These are phyloP conservation scores for Rauvolfia tetraphylla DNA, from an alignment of 257 asterid genomes.

Conservation along the genomic window DNA sequence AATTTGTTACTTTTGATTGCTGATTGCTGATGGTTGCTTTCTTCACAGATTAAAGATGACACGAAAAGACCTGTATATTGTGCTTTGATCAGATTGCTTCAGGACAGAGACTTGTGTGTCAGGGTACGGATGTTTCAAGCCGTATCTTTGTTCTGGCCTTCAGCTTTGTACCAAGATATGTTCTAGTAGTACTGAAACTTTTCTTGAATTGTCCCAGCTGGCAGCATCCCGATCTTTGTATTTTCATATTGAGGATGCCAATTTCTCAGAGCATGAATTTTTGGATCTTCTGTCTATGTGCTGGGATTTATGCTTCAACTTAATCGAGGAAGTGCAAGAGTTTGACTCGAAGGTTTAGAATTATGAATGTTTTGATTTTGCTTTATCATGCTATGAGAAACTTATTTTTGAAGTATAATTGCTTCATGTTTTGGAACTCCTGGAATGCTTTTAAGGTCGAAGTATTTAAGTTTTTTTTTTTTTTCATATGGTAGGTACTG, in stretches of 20 bases:
- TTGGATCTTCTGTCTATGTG: conserved; percentile 77
- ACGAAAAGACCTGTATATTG: conserved; percentile 86
- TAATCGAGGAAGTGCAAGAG: conserved; percentile 89
- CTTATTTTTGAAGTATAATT: background rate
- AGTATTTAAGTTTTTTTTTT: background rate
- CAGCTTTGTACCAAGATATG: background rate
- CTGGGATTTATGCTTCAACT: conserved; percentile 86
- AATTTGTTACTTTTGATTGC: background rate
- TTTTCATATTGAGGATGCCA: conserved; percentile 93
- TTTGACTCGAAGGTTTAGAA: conserved; percentile 84
- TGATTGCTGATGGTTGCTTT: conserved; percentile 10
- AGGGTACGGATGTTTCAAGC: conserved; percentile 48
- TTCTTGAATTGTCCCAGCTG: conserved; percentile 52
- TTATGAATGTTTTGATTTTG: background rate
- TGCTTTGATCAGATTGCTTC: conserved; percentile 87
- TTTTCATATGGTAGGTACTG: background rate
- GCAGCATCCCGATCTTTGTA: conserved; percentile 90
- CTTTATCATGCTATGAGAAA: background rate
- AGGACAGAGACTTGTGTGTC: conserved; percentile 84
- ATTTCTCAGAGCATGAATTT: conserved; percentile 81
- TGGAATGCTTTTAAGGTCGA: background rate
- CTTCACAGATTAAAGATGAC: conserved; percentile 75
- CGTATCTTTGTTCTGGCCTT: background rate
- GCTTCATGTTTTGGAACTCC: background rate
- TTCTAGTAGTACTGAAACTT: conserved; percentile 7